A percentile compares a stretch with the other conserved stretches of the same genome.
Conservation (phyloP, 257 asterid species). For the Plectranthus barbatus region DNA sequence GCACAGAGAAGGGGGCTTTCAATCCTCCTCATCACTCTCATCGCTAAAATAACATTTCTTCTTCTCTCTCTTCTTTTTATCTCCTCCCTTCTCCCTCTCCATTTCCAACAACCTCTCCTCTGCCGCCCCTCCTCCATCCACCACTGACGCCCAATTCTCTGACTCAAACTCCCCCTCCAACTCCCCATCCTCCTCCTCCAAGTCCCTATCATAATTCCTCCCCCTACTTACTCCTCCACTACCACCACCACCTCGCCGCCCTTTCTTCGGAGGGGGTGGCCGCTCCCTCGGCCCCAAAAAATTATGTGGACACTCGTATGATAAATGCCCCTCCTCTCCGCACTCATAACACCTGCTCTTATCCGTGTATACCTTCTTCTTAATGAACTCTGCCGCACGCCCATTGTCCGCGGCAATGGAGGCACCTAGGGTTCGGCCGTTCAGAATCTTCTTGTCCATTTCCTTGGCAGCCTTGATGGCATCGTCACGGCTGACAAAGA, state of each 20-base stretch:
- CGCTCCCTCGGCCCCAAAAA: conserved; percentile 74
- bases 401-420: conserved; percentile 93
- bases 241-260: conserved; percentile 41
- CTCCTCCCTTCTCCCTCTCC: conserved; percentile 25
- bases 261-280: conserved; percentile 74
- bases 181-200: conserved; percentile 38
- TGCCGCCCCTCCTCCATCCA: conserved; percentile 66
- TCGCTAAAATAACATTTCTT: conserved; percentile 86
- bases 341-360: conserved; percentile 95
- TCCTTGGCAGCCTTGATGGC: conserved; percentile 64
- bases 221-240: conserved; percentile 27
- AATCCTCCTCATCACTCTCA: conserved; percentile 87
- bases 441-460: conserved; percentile 63
- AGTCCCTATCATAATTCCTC: conserved; percentile 9
- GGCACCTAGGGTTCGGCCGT: conserved; percentile 76
- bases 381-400: conserved; percentile 82
- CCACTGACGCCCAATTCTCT: conserved; percentile 95
- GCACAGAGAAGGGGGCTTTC: too few species aligned
- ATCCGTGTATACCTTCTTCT: conserved; percentile 76
- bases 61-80: conserved; percentile 44
- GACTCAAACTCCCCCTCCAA: conserved; percentile 28
- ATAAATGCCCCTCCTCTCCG: conserved; percentile 87
- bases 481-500: conserved; percentile 72
- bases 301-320: conserved; percentile 86
- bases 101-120: conserved; percentile 49